These are phyloP conservation scores for Suhomyces guaymorum DNA, from an alignment of 1,139 yeast genomes.

Conservation along the genomic window DNA sequence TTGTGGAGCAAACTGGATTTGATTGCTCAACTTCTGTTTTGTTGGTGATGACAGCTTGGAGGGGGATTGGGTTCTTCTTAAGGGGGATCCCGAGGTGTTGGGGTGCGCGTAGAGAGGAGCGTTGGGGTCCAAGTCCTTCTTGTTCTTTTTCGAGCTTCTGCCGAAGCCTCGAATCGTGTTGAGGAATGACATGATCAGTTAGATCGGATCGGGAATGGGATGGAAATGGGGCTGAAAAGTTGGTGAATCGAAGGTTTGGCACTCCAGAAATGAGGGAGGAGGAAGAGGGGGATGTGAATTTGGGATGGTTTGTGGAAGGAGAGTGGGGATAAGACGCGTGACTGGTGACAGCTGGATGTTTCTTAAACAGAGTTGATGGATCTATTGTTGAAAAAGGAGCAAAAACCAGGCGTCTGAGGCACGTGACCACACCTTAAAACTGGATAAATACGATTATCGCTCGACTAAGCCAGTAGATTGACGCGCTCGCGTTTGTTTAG, in stretches of 20 bases:
- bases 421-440: no score
- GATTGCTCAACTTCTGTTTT: slow-evolving; percentile 27
- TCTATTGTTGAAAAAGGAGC: background rate
- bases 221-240: background rate
- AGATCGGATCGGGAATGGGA: background rate
- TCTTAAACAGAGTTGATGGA: background rate
- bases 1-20: slow-evolving; percentile 26
- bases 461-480: no score
- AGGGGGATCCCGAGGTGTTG: slow-evolving; percentile 35
- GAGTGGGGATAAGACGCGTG: no score
- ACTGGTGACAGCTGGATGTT: no score
- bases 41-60: slow-evolving; percentile 35
- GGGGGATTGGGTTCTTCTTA: slow-evolving; percentile 41
- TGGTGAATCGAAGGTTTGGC: no score
- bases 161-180: slow-evolving; percentile 62
- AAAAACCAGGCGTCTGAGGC: background rate
- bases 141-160: slow-evolving; percentile 58
- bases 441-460: no score
- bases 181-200: slow-evolving; percentile 40
- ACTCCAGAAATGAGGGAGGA: no score
- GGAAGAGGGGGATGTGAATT: no score
- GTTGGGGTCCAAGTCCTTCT: slow-evolving; percentile 42
- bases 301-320: no score
- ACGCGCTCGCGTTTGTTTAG: no score
- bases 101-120: slow-evolving; percentile 37